Evolutionary conservation across 139 green algal genomes (phyloP), one percentile per base, ranked within the genome.

Genomic region (Chlorella ohadii): DNA sequence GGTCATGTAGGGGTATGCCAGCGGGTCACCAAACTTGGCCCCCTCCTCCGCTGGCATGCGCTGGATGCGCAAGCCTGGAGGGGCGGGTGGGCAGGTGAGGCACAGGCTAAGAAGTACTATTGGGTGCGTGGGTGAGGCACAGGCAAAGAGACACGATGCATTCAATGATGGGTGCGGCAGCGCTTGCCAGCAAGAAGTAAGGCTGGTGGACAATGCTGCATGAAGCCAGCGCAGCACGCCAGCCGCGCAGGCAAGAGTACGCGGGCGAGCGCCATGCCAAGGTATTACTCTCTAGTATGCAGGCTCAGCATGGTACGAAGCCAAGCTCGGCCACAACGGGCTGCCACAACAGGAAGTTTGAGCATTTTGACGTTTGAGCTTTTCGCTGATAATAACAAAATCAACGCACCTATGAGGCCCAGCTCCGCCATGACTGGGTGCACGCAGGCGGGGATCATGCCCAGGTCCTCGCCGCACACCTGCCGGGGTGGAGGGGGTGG

Each of bases 401-500:
- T n/a, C n/a, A n/a, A 80, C 84, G 78, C 84, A 86, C 92, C 96
- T 39, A 99, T 68, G 9, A 99, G 86, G 25, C 97, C 95, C 17
- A 99, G 91, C 79, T 98, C 93, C 65, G 92, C 81, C 93, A 98
- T 96, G 65, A 98, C 90, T 22, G 95, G 94, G 61, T 94, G 96
- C 78, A 99, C 94, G 86, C 96, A 99, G 17, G 88, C 78, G 2
- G 97, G 96, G 33, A 99, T 92, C 81, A 99, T 94, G 31, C 96
- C 96, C 73, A 99, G 88, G 80, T 99, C 96, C 91, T 99, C 96
- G 0, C 95, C 97, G 88, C 95, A 99, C 61, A 99, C 93, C 68
- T 75, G 68, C 36, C 41, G 66, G 17, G 36, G n/a, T n/a, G n/a
- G 34, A 19, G 67, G 17, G 33, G 36, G 67, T 4, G 34, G 34